Percentiles rank a stretch among this genome's conserved stretches.
These are phyloP conservation scores for Neurospora hispaniola DNA, from an alignment of 495 filamentous ascomycete species.

Conservation along the genomic window DNA sequence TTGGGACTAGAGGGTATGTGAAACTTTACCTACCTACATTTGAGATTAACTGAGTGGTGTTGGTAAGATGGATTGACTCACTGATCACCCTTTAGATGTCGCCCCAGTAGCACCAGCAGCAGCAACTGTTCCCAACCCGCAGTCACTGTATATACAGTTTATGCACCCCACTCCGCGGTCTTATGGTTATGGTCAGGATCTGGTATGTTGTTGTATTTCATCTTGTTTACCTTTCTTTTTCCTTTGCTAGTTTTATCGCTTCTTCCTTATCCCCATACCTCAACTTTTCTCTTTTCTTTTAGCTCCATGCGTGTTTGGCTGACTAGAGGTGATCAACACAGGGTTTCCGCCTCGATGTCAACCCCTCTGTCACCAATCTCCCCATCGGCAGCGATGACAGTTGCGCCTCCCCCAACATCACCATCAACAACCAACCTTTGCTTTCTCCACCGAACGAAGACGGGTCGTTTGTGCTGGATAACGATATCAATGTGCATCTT, in stretches of 20 bases:
- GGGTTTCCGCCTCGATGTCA: conserved; percentile 22
- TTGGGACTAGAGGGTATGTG: not conserved
- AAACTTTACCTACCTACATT: not conserved
- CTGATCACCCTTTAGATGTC: not conserved
- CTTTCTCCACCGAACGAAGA: conserved; percentile 14
- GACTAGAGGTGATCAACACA: too few species aligned
- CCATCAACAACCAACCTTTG: conserved; percentile 24
- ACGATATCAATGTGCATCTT: conserved; percentile 19
- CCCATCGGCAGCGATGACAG: conserved; percentile 4
- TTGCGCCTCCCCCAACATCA: conserved; percentile 28
- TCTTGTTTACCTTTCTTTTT: too few species aligned
- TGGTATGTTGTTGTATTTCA: not conserved
- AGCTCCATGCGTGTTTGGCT: too few species aligned
- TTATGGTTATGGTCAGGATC: not conserved
- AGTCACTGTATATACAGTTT: not conserved
- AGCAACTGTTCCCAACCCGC: not conserved
- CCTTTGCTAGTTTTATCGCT: too few species aligned
- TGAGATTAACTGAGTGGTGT: not conserved
- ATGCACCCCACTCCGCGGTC: not conserved
- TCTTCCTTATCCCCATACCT: too few species aligned
- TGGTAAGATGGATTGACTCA: not conserved
- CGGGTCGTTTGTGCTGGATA: conserved; percentile 19
- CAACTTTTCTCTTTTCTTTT: too few species aligned
- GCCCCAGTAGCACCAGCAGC: not conserved
- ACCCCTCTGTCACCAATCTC: conserved; percentile 6